Evolutionary conservation across 352 stramenopile species (phyloP).

Genomic region (Peronosclerospora sorghi): DNA sequence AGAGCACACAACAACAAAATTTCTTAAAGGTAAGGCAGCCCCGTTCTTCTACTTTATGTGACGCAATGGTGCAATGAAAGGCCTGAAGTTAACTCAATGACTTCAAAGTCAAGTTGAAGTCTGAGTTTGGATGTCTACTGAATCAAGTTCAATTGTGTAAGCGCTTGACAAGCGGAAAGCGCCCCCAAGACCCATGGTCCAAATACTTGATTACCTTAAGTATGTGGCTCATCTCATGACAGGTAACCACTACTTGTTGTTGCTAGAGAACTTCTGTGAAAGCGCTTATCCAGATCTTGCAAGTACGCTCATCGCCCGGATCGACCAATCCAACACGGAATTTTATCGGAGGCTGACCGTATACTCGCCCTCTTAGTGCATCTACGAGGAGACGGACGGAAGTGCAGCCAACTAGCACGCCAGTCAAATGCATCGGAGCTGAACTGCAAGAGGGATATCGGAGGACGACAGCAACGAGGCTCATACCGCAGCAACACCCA

Average conservation of each 20-base stretch:
- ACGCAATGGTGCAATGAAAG: constrained; percentile 2
- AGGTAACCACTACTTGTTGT: neutral
- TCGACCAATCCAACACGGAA: neutral
- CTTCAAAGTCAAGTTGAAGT: neutral
- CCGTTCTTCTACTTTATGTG: constrained; percentile 2
- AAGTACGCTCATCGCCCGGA: neutral
- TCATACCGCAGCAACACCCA: too few species aligned
- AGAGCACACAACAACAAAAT: too few species aligned
- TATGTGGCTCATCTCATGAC: neutral
- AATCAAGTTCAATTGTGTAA: neutral
- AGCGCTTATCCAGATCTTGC: neutral
- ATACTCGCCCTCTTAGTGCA: neutral
- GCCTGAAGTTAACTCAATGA: constrained; percentile 1
- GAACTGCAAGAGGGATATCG: neutral
- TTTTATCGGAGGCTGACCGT: neutral
- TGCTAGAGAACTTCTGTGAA: neutral
- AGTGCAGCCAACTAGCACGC: neutral
- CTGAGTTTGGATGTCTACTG: neutral
- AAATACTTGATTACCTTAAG: neutral
- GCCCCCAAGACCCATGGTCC: constrained; percentile 1
- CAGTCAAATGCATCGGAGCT: neutral
- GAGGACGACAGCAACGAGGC: neutral
- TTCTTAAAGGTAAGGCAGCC: constrained; percentile 1
- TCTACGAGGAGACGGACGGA: neutral
- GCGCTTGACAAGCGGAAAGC: neutral